Conservation (phyloP, 2,329 filamentous ascomycete species). For the Chrysoporthe cubensis region DNA sequence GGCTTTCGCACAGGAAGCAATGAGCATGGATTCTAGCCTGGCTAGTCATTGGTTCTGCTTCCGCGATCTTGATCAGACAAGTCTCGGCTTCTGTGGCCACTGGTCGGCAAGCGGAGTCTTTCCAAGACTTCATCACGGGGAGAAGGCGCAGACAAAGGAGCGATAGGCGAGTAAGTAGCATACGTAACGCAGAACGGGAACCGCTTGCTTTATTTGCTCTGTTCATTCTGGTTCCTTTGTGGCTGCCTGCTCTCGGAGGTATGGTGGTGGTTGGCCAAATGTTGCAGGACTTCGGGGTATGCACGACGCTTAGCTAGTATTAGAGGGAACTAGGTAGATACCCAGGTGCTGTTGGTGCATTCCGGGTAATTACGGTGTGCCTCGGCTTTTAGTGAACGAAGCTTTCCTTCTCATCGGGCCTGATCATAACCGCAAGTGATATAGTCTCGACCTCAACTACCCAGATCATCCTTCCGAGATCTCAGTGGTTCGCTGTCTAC, state of each 20-base stretch:
- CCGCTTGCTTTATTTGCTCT: background rate
- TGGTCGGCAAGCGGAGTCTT: background rate
- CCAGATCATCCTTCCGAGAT: too few species aligned
- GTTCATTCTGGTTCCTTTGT: conserved; percentile 4
- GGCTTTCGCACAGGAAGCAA: conserved; percentile 19
- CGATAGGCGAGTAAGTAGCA: background rate
- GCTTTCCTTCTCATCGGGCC: too few species aligned
- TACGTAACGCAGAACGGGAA: background rate
- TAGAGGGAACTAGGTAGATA: background rate
- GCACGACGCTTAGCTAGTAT: background rate
- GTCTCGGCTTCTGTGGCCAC: background rate
- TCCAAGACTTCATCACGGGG: background rate
- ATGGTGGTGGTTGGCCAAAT: conserved; percentile 5
- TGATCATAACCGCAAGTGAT: too few species aligned
- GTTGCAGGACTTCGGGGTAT: background rate
- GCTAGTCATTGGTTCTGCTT: conserved; percentile 4
- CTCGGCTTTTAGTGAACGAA: too few species aligned
- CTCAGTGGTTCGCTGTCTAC: too few species aligned
- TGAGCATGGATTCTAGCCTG: conserved; percentile 7
- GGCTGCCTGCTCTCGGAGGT: conserved; percentile 1
- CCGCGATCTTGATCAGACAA: conserved; percentile 7
- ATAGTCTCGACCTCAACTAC: too few species aligned
- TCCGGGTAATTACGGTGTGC: too few species aligned
- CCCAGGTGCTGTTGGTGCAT: too few species aligned
- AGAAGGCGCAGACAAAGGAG: background rate